A percentile compares a stretch with the other conserved stretches of the same genome.
These are phyloP conservation scores for Penicillium sp. DNA, from an alignment of 2,329 filamentous ascomycete species.

Conservation along the genomic window DNA sequence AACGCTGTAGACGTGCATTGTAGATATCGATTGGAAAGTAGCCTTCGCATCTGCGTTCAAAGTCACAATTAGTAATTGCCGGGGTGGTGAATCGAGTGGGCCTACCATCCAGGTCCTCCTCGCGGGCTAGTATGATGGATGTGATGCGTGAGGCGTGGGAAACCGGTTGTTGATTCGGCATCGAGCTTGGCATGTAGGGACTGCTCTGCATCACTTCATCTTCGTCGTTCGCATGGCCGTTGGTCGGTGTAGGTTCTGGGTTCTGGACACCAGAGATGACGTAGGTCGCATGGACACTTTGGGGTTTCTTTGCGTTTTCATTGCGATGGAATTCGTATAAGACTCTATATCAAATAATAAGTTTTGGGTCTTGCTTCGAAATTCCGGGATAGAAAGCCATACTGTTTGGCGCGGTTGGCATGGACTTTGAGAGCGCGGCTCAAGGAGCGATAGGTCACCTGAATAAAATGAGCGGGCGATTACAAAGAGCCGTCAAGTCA, in stretches of 20 bases:
- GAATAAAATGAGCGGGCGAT: background rate
- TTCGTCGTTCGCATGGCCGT: conserved; percentile 61
- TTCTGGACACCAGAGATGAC: conserved; percentile 71
- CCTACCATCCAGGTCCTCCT: conserved; percentile 71
- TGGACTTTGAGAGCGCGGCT: conserved; percentile 82
- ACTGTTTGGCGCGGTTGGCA: conserved; percentile 88
- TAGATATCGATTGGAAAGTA: conserved; percentile 70
- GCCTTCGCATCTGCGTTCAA: conserved; percentile 59
- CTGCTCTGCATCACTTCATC: conserved; percentile 64
- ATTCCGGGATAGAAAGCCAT: conserved; percentile 31
- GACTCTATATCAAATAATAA: conserved; percentile 59
- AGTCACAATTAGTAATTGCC: background rate
- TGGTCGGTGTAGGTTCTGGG: conserved; percentile 25
- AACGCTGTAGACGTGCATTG: conserved; percentile 86
- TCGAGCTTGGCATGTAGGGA: conserved; percentile 67
- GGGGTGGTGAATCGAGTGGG: background rate
- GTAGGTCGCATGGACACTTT: conserved; percentile 88
- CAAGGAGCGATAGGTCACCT: conserved; percentile 86
- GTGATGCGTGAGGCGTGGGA: conserved; percentile 56
- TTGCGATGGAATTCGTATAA: conserved; percentile 79
- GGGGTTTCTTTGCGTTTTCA: conserved; percentile 73
- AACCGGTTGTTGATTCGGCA: conserved; percentile 53
- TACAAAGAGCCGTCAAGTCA: background rate
- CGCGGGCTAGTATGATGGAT: conserved; percentile 66
- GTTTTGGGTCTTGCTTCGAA: background rate